A percentile compares a stretch with the other conserved stretches of the same genome.
phyloP scores from a whole-genome alignment of 1,284 basidiomycete species.

The Naganishia sp. region DNA sequence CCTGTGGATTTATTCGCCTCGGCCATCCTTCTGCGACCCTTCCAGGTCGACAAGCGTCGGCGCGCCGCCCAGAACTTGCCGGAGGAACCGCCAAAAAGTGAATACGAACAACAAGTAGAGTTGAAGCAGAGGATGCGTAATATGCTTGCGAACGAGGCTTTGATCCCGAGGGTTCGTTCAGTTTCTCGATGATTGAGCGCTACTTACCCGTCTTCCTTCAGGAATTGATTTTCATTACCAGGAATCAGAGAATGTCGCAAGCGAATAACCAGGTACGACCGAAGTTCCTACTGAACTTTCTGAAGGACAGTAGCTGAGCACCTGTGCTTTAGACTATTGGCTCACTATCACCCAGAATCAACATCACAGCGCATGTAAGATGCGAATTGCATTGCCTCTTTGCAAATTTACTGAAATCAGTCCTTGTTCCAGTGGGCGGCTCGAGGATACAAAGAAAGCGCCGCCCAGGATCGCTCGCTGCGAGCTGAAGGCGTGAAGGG shows the following conservation, averaged over 20 bases:
- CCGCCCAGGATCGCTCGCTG: slow-evolving; percentile 56
- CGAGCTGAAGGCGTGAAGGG: slow-evolving; percentile 44
- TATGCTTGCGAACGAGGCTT: slow-evolving; percentile 57
- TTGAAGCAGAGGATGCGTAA: slow-evolving; percentile 56
- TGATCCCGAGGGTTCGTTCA: slow-evolving; percentile 54
- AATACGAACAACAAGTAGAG: slow-evolving; percentile 56
- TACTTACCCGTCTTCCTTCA: slow-evolving; percentile 59
- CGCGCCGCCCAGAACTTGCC: slow-evolving; percentile 34
- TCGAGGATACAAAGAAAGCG: slow-evolving; percentile 59
- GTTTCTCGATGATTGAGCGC: neutral
- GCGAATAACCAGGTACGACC: slow-evolving; percentile 58
- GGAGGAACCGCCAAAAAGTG: slow-evolving; percentile 41
- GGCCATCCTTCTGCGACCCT: slow-evolving; percentile 51
- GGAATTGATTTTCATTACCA: slow-evolving; percentile 76
- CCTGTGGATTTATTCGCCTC: slow-evolving; percentile 46
- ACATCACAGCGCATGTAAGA: slow-evolving; percentile 67
- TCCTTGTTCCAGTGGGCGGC: slow-evolving; percentile 56
- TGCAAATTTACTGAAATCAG: neutral
- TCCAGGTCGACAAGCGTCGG: slow-evolving; percentile 45
- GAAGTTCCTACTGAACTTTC: neutral
- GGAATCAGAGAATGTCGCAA: slow-evolving; percentile 72
- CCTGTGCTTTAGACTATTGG: slow-evolving; percentile 6
- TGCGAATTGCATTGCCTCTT: slow-evolving; percentile 59
- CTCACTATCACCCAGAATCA: slow-evolving; percentile 70
- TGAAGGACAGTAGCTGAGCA: neutral